Percentiles rank a stretch among this genome's conserved stretches.
Conservation (phyloP, 2,329 filamentous ascomycete species). For the Scedosporium apiospermum region DNA sequence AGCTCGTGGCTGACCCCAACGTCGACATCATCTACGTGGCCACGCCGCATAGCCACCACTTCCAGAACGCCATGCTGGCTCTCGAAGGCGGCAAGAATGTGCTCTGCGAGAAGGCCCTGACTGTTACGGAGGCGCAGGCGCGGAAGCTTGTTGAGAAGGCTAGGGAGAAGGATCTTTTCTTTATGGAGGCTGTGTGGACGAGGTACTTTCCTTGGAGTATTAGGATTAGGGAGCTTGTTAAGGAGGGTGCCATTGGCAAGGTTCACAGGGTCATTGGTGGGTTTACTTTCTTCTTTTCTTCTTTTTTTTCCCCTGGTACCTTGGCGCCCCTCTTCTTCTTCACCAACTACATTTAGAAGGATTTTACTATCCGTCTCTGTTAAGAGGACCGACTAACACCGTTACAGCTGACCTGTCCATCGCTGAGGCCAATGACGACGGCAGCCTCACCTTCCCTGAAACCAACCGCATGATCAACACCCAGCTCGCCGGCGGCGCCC, state of each 20-base stretch:
- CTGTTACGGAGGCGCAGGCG: slow-evolving; percentile 70
- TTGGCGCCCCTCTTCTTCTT: neutral
- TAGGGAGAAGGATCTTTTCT: slow-evolving; percentile 59
- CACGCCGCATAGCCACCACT: slow-evolving; percentile 87
- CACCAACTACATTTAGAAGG: slow-evolving; percentile 8
- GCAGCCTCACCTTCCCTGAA: slow-evolving; percentile 45
- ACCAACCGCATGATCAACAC: slow-evolving; percentile 71
- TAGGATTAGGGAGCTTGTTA: slow-evolving; percentile 58
- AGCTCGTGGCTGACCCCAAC: slow-evolving; percentile 67
- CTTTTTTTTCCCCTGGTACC: neutral
- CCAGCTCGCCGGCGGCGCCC: slow-evolving; percentile 70
- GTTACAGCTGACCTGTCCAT: slow-evolving; percentile 49
- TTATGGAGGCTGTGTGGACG: slow-evolving; percentile 89
- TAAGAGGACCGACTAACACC: neutral
- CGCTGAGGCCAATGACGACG: slow-evolving; percentile 47
- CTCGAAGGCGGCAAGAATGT: slow-evolving; percentile 79
- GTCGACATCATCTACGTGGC: slow-evolving; percentile 84
- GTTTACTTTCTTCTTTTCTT: slow-evolving; percentile 9
- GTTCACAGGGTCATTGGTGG: slow-evolving; percentile 50
- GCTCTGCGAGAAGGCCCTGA: slow-evolving; percentile 85
- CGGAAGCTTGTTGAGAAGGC: slow-evolving; percentile 64
- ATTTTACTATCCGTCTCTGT: too few relatives aligned
- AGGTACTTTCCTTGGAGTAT: slow-evolving; percentile 79
- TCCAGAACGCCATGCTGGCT: slow-evolving; percentile 80
- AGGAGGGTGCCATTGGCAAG: slow-evolving; percentile 44